phyloP scores from a whole-genome alignment of 495 filamentous ascomycete species.

The Penicillium canariense region DNA sequence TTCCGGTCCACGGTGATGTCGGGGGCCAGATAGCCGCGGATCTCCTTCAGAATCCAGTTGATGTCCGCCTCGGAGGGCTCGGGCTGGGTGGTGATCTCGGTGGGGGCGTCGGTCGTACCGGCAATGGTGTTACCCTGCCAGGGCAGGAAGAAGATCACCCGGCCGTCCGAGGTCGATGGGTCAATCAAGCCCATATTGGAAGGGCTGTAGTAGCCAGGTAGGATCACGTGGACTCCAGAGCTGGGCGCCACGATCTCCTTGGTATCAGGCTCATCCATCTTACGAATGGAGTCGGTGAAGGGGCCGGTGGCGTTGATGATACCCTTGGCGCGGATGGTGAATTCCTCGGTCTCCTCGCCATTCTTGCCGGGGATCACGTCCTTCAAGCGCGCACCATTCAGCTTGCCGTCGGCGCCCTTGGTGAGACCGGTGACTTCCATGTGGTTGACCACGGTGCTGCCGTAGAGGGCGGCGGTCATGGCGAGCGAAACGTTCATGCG shows the following conservation, averaged over 20 bases:
- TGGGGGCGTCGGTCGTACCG: constrained; percentile 89
- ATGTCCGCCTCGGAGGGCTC: constrained; percentile 91
- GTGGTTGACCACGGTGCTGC: constrained; percentile 89
- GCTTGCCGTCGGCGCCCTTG: constrained; percentile 74
- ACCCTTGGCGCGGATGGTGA: constrained; percentile 81
- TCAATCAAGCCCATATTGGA: constrained; percentile 97
- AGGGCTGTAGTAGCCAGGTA: constrained; percentile 94
- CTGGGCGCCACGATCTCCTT: constrained; percentile 91
- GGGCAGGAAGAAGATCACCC: constrained; percentile 98
- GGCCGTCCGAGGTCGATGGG: constrained; percentile 87
- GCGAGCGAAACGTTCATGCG: constrained; percentile 97
- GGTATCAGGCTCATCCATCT: constrained; percentile 74
- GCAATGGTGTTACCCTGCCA: constrained; percentile 99
- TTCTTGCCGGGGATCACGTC: constrained; percentile 66
- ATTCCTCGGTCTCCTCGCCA: constrained; percentile 54
- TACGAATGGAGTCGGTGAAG: constrained; percentile 89
- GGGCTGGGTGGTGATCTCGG: constrained; percentile 77
- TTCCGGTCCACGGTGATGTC: constrained; percentile 92
- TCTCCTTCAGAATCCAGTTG: constrained; percentile 91
- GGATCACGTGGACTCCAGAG: constrained; percentile 90
- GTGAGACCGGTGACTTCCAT: constrained; percentile 81
- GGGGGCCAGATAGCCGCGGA: constrained; percentile 83
- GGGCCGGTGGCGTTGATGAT: constrained; percentile 97
- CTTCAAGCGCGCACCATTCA: constrained; percentile 76
- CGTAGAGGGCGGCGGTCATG: constrained; percentile 94